phyloP scores from a whole-genome alignment of 2,329 filamentous ascomycete species.

The Colletotrichum lindemuthianum region DNA sequence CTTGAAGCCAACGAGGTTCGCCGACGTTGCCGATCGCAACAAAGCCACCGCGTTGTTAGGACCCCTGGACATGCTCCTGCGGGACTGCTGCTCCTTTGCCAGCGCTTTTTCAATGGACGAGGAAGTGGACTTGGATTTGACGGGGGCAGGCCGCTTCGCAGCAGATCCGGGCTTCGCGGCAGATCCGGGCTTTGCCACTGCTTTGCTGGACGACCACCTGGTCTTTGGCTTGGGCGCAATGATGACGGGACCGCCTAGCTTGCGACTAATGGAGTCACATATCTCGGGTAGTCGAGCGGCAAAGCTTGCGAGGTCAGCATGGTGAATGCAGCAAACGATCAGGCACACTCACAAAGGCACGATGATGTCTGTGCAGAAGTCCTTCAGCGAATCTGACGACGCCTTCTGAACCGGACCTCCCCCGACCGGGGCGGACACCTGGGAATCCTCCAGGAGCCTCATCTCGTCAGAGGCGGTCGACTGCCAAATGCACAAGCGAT shows the following conservation, averaged over 20 bases:
- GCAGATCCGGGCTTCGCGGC: constrained; percentile 60
- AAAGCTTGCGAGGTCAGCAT: constrained; percentile 65
- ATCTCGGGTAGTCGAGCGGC: constrained; percentile 78
- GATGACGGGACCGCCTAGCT: constrained; percentile 77
- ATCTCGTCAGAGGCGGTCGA: constrained; percentile 73
- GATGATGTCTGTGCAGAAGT: constrained; percentile 84
- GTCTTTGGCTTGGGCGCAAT: constrained; percentile 64
- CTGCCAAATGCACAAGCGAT: constrained; percentile 86
- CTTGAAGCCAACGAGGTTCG: constrained; percentile 70
- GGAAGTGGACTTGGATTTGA: constrained; percentile 51
- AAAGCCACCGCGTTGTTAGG: constrained; percentile 70
- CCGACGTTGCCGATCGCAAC: constrained; percentile 74
- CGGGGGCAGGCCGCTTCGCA: constrained; percentile 55
- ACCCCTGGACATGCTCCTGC: constrained; percentile 65
- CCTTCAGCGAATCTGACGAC: constrained; percentile 71
- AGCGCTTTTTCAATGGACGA: constrained; percentile 69
- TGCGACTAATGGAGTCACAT: constrained; percentile 76
- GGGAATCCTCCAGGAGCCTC: constrained; percentile 60
- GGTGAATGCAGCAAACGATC: background rate
- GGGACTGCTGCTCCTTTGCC: constrained; percentile 66
- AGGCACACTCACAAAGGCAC: constrained; percentile 73
- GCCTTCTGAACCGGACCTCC: constrained; percentile 51
- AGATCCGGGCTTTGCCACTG: constrained; percentile 37
- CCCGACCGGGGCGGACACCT: constrained; percentile 47
- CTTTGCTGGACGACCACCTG: constrained; percentile 54